Base-by-base conservation (phyloP, 2,329 filamentous ascomycete genomes). In the Calonectria pseudoreteaudii region DNA sequence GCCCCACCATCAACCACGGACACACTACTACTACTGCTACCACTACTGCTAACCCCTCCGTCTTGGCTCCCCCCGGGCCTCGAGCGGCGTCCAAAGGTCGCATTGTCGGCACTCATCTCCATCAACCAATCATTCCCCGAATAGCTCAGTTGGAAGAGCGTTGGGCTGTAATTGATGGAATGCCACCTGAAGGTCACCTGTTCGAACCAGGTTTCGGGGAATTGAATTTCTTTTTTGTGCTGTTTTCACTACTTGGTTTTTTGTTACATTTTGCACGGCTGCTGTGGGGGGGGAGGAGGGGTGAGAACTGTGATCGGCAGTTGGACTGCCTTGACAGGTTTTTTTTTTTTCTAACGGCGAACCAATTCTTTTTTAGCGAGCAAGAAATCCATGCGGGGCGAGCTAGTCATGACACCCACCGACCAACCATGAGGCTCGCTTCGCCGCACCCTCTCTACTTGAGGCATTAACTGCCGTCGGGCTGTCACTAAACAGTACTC, bases 131-230 rank as follows among this genome's bases (percentile, higher is more conserved):
- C 30, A 70, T 73, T 62, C 76, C 74, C 76, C 76, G 71, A 76
- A 71, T 76, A 77, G 72, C 73, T 75, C 75, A 76, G 71, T 60
- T 76, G 74, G 74, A 74, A 76, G 74, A 76, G 74, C 74, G 74
- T 74, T 73, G 67, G 72, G 66, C 72, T 76, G 74, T 76, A 76
- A 76, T 66, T 53, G 70, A 38, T 36, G n/a, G 38, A 65, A 70
- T 65, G 66, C 71, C 41, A 77, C 69, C 76, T 69, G 73, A 77
- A 77, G 74, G 76, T 71, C 76, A 76, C 76, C 72, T 77, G 74
- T 76, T 77, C 74, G 74, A 77, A 52, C 76, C 76, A 77, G 76
- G 76, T 76, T 71, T 76, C 67, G 76, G 76, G 76, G 76, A 77
- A 10, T 23, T 18, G 18, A 28, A 18, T 67, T 60, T 69, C 30